Evolutionary conservation across 164 flowering plant genomes (phyloP).

Genomic region (Chimonanthus praecox): DNA sequence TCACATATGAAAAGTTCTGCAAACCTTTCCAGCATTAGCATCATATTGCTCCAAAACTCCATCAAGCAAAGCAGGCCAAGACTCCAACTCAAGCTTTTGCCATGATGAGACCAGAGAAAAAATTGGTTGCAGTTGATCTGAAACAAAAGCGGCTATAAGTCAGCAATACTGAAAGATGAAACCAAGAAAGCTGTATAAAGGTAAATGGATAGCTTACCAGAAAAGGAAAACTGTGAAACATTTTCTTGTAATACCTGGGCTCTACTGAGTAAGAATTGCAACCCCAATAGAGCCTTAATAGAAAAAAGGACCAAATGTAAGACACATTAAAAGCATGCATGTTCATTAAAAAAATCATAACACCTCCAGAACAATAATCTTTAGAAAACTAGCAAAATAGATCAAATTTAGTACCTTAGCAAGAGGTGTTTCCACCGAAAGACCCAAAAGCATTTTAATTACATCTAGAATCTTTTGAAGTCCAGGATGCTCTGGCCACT

Average conservation of each 20-base stretch:
- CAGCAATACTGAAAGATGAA: neutral
- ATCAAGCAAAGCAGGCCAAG: slow-evolving; percentile 81
- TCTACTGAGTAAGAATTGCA: slow-evolving; percentile 60
- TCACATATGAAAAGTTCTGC: neutral
- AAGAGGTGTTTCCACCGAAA: slow-evolving; percentile 65
- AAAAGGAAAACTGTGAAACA: slow-evolving; percentile 51
- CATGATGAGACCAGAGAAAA: slow-evolving; percentile 50
- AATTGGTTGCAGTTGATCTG: slow-evolving; percentile 63
- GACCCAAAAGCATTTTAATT: slow-evolving; percentile 56
- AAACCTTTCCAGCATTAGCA: slow-evolving; percentile 72
- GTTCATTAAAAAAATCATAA: neutral
- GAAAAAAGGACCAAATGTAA: neutral
- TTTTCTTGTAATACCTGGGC: slow-evolving; percentile 46
- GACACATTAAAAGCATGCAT: neutral
- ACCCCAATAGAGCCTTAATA: slow-evolving; percentile 65
- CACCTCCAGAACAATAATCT: neutral
- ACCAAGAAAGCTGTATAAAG: neutral
- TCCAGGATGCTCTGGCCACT: slow-evolving; percentile 72
- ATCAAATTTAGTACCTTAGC: slow-evolving; percentile 58
- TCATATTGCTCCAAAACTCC: slow-evolving; percentile 70
- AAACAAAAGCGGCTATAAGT: neutral
- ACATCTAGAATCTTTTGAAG: slow-evolving; percentile 58
- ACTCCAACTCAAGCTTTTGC: slow-evolving; percentile 79
- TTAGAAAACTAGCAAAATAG: neutral
- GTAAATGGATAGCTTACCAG: slow-evolving; percentile 38